Percentiles rank a stretch among this genome's conserved stretches.
Conservation (phyloP, 2,329 filamentous ascomycete genomes). For the Fusarium sp. region DNA sequence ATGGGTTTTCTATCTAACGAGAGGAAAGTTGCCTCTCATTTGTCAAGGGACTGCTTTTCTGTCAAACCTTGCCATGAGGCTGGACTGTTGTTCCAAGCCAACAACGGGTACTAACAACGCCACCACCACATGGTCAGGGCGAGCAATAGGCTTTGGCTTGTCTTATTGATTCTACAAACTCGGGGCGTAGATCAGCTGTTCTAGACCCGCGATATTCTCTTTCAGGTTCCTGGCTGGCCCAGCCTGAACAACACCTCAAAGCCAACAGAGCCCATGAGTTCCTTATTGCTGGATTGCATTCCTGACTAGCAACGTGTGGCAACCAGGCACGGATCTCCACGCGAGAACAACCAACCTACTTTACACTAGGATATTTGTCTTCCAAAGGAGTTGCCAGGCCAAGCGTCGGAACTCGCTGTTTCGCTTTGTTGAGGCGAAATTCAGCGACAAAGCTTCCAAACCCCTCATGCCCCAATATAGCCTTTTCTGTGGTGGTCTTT, state of each 20-base stretch:
- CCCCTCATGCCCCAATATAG: conserved; percentile 22
- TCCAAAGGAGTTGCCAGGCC: conserved; percentile 15
- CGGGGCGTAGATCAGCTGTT: conserved; percentile 17
- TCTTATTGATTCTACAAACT: conserved; percentile 21
- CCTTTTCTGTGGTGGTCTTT: conserved; percentile 25
- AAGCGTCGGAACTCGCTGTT: conserved; percentile 27
- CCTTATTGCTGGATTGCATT: conserved; percentile 25
- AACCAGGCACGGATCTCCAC: conserved; percentile 31
- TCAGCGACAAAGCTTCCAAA: conserved; percentile 40
- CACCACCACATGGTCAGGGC: conserved; percentile 32
- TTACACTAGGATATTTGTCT: conserved; percentile 14
- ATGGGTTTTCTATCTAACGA: conserved; percentile 63
- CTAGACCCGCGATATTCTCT: conserved; percentile 18
- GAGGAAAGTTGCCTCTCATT: conserved; percentile 18
- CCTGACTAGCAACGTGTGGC: conserved; percentile 22
- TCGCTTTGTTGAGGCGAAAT: conserved; percentile 35
- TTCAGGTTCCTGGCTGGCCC: conserved; percentile 9
- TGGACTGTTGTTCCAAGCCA: conserved; percentile 26
- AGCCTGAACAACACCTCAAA: conserved; percentile 29
- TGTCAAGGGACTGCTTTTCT: conserved; percentile 17
- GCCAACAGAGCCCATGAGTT: conserved; percentile 13
- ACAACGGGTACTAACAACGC: conserved; percentile 29
- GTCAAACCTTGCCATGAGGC: conserved; percentile 24
- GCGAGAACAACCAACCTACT: conserved; percentile 23
- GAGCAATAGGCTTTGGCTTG: conserved; percentile 18